Base-by-base conservation (phyloP, 2,329 filamentous ascomycete genomes). In the Ophiognomonia clavigignenti-juglandacearum region DNA sequence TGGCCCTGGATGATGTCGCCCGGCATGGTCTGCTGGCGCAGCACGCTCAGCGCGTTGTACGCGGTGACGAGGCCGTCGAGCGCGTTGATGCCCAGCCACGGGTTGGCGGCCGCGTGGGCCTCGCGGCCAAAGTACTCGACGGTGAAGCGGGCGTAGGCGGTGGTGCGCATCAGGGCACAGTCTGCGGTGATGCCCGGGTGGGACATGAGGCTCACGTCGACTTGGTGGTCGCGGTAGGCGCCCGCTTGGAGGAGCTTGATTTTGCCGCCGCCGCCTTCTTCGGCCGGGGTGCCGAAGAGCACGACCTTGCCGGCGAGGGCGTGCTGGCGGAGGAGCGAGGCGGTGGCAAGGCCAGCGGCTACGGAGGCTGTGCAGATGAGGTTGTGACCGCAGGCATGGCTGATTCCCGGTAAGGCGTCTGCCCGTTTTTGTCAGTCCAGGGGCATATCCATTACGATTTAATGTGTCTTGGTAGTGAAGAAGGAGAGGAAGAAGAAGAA, bases 51-150 rank as follows among this genome's bases (percentile, higher is more conserved):
- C 36, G 64, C 65, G 43, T 69, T 71, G 53, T 75, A 75, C 0
- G 67, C 71, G 0, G 68, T 64, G 3, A 82, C 64, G 19, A 79
- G 56, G 0, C 77, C 78, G 53, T 83, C 79, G 0, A 82, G 68
- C 0, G 79, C 78, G 56, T 83, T 82, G 53, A 76, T 68, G 0
- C 79, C 79, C 5, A 77, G 66, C 77, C 77, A 82, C 0, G 78
- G 79, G n/a, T 66, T 72, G 3, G 72, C 71, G 0, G 73, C 77
- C 0, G 77, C 78, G 53, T 82, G 78, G 0, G 79, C 76, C 46
- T 72, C 73, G 42, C 69, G 70, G 1, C 79, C 80, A 1, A 69
- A 68, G 52, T 77, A 82, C 14, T 73, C 71, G 0, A 74, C 75
- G 18, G 67, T 68, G 52, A 80, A 68, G 35, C 66, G 63, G 4